Evolutionary conservation across 2,329 filamentous ascomycete species (phyloP).

Genomic region (Endothia cerciana): DNA sequence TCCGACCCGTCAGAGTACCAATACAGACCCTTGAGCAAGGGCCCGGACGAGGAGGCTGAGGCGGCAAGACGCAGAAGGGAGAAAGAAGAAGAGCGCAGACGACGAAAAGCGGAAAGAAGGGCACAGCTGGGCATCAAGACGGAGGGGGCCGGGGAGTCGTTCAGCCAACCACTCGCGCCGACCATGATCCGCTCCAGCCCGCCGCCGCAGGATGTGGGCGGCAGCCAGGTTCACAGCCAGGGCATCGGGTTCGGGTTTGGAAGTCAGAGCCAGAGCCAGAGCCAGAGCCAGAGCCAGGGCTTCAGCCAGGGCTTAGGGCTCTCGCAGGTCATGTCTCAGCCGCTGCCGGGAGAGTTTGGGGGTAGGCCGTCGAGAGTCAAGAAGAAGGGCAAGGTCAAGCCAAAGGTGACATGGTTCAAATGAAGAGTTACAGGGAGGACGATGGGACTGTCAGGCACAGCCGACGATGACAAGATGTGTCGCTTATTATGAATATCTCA

Average conservation of each 20-base stretch:
- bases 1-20: conserved; percentile 39
- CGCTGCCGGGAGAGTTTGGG: conserved; percentile 51
- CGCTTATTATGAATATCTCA: neutral
- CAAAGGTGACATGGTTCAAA: conserved; percentile 47
- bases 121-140: conserved; percentile 29
- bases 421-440: neutral
- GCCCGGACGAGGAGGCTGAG: conserved; percentile 11
- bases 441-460: neutral
- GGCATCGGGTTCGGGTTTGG: conserved; percentile 1
- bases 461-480: neutral
- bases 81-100: conserved; percentile 34
- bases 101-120: conserved; percentile 36
- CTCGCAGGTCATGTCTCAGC: conserved; percentile 48
- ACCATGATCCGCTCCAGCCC: conserved; percentile 21
- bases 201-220: conserved; percentile 17
- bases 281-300: conserved; percentile 28
- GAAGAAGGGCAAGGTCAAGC: conserved; percentile 45
- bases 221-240: conserved; percentile 17
- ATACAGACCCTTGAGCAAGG: conserved; percentile 32
- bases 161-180: conserved; percentile 18
- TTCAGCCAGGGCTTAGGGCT: conserved; percentile 20
- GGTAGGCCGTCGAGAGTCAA: conserved; percentile 43
- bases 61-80: conserved; percentile 16
- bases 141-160: conserved; percentile 29
- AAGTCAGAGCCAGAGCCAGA: conserved; percentile 29